Percentiles rank a stretch among this genome's conserved stretches.
Conservation (phyloP, 495 filamentous ascomycete species). For the Xanthoparmelia taractica region DNA sequence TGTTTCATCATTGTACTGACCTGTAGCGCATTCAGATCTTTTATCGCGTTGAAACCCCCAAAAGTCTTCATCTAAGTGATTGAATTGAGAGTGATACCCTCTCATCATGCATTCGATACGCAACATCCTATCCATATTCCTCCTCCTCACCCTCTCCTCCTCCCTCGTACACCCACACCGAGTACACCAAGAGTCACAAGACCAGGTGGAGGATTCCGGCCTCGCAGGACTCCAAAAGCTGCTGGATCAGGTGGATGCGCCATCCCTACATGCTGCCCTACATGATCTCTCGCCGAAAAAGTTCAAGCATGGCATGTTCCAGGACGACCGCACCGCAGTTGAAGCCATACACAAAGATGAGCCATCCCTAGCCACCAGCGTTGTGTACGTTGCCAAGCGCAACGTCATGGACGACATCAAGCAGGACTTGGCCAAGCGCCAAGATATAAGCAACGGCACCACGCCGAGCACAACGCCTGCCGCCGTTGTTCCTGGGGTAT, state of each 20-base stretch:
- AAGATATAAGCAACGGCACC: conserved; percentile 22
- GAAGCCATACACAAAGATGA: conserved; percentile 44
- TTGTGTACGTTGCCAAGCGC: conserved; percentile 38
- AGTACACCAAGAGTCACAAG: conserved; percentile 1
- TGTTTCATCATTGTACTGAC: conserved; percentile 6
- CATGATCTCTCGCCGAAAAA: conserved; percentile 41
- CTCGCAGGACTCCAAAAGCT: conserved; percentile 32
- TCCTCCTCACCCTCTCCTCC: conserved; percentile 15
- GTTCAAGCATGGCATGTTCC: conserved; percentile 47
- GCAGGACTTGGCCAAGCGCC: conserved; percentile 24
- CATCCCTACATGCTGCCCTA: conserved; percentile 42
- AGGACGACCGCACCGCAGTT: conserved; percentile 39
- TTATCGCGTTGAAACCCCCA: neutral
- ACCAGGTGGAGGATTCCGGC: conserved; percentile 15
- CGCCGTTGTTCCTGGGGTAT: neutral
- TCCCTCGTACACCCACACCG: conserved; percentile 6
- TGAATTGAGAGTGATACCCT: neutral
- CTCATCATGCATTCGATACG: conserved; percentile 22
- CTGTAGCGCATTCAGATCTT: conserved; percentile 1
- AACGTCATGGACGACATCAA: conserved; percentile 20
- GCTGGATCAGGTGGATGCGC: conserved; percentile 35
- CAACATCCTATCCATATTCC: conserved; percentile 12
- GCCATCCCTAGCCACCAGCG: conserved; percentile 36
- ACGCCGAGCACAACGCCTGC: conserved; percentile 9
- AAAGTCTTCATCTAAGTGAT: neutral